phyloP scores from a whole-genome alignment of 2,329 filamentous ascomycete species.

The Xylariaceae sp. region DNA sequence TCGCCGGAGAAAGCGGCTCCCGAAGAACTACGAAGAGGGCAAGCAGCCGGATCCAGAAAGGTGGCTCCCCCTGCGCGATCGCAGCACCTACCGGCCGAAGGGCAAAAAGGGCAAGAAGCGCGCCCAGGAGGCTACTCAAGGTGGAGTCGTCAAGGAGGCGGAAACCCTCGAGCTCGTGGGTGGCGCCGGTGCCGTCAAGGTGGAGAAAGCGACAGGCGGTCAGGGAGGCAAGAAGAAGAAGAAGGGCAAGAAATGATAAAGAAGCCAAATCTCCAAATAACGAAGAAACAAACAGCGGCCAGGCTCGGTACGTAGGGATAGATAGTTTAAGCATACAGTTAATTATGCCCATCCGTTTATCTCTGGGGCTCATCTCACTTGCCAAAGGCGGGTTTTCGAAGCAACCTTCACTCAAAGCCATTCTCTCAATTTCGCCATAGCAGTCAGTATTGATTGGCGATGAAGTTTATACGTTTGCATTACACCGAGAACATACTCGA shows the following conservation, averaged over 20 bases:
- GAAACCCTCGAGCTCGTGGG: constrained; percentile 59
- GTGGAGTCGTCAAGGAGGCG: constrained; percentile 72
- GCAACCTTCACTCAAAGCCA: too few relatives aligned
- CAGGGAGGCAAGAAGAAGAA: constrained; percentile 34
- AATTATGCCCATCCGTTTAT: too few relatives aligned
- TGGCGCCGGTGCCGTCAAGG: constrained; percentile 57
- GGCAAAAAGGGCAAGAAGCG: constrained; percentile 89
- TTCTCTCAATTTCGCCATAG: too few relatives aligned
- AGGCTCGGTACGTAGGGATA: not conserved
- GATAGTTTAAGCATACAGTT: too few relatives aligned
- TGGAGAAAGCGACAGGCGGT: constrained; percentile 49
- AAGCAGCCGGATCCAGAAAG: constrained; percentile 85
- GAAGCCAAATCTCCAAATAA: too few relatives aligned
- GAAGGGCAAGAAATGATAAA: constrained; percentile 43
- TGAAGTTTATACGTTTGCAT: too few relatives aligned
- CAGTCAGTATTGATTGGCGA: too few relatives aligned
- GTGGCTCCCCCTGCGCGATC: constrained; percentile 86
- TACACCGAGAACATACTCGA: too few relatives aligned
- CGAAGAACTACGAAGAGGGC: constrained; percentile 67
- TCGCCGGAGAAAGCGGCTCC: constrained; percentile 52
- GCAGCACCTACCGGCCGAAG: constrained; percentile 83
- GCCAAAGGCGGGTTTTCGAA: too few relatives aligned
- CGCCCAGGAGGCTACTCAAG: constrained; percentile 73
- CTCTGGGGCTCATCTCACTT: too few relatives aligned
- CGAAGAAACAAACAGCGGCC: constrained; percentile 23